Percentiles rank a stretch among this genome's conserved stretches.
These are phyloP conservation scores for Prunus campanulata DNA, from an alignment of 306 rosid genomes.

Conservation along the genomic window DNA sequence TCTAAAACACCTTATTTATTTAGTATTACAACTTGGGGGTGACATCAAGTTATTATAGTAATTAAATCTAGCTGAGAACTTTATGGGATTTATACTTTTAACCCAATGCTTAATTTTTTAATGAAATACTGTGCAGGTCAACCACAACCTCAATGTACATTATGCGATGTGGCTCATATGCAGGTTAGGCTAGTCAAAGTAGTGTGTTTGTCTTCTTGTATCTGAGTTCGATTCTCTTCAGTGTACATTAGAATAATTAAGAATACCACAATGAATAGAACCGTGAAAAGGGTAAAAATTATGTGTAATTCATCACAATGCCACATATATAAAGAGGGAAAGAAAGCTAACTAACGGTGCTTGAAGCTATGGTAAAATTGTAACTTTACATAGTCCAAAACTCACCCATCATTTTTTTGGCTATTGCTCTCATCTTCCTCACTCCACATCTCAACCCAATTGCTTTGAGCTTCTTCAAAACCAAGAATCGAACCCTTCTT, in stretches of 20 bases:
- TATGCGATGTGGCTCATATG: too few relatives aligned
- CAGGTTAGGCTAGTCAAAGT: neutral
- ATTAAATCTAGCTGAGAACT: neutral
- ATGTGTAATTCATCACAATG: too few relatives aligned
- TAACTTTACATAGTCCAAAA: neutral
- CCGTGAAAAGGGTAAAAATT: too few relatives aligned
- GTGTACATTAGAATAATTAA: too few relatives aligned
- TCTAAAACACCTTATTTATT: neutral
- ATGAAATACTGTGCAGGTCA: neutral
- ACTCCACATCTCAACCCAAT: slow-evolving; percentile 89
- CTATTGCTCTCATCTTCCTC: slow-evolving; percentile 43
- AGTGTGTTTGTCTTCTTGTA: fast-evolving
- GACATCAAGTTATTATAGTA: neutral
- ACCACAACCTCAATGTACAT: neutral
- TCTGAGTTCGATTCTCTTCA: fast-evolving
- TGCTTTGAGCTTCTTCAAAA: slow-evolving; percentile 49
- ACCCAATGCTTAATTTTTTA: neutral
- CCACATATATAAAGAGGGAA: too few relatives aligned
- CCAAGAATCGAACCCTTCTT: slow-evolving; percentile 71
- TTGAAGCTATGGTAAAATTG: neutral
- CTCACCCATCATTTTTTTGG: neutral
- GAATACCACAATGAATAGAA: too few relatives aligned
- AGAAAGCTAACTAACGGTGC: neutral
- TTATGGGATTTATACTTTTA: neutral
- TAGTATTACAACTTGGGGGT: neutral